Conservation (phyloP, 139 green algal genomes). For the Protoeuglena noctilucae region DNA sequence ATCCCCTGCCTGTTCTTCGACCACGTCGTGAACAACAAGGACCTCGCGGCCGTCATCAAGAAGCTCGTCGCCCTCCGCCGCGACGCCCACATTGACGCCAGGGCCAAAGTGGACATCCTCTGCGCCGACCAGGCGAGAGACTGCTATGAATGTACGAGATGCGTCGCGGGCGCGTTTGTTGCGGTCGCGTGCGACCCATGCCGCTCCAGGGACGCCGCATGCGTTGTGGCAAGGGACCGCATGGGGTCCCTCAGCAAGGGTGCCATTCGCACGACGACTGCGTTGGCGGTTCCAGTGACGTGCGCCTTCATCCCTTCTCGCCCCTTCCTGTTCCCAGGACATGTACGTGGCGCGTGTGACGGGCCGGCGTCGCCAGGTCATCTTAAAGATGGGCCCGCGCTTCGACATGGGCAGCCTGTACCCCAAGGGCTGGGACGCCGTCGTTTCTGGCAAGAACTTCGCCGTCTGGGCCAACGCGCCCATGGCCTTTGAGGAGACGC, state of each 20-base stretch:
- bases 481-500: no score
- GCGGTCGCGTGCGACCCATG: no score
- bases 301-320: no score
- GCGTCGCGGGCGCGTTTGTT: no score
- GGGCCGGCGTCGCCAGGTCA: conserved; percentile 11
- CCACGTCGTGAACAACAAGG: conserved; percentile 28
- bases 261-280: no score
- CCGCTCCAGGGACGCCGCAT: no score
- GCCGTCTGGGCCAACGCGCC: conserved; percentile 30
- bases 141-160: no score
- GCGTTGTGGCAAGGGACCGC: no score
- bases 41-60: conserved; percentile 14
- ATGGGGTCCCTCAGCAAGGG: no score
- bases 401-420: conserved; percentile 19
- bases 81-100: conserved; percentile 19
- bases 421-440: conserved; percentile 27
- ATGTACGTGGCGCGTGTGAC: conserved; percentile 46
- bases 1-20: conserved; percentile 37
- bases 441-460: conserved; percentile 21
- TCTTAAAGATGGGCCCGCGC: conserved; percentile 38
- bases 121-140: no score
- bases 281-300: no score
- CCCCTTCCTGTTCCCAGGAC: no score
- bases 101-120: conserved; percentile 25
- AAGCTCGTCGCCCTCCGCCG: conserved; percentile 23